Percentiles rank a stretch among this genome's conserved stretches.
phyloP scores from a whole-genome alignment of 306 rosid genomes.

The Lathyrus aphaca region DNA sequence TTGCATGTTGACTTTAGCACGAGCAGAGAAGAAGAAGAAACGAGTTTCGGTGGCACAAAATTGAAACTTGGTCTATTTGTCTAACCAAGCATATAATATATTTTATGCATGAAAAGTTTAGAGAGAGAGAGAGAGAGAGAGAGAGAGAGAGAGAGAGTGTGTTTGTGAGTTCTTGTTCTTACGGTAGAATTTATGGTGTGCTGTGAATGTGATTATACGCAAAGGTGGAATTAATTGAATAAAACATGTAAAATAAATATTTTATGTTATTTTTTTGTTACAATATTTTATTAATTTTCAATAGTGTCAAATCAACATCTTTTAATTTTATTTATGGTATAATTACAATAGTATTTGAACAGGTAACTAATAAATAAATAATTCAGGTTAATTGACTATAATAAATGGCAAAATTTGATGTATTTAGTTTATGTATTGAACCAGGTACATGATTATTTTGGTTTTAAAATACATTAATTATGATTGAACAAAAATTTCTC shows the following conservation, averaged over 20 bases:
- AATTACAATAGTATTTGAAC: too few relatives aligned
- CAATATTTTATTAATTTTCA: too few relatives aligned
- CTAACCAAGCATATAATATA: slow-evolving; percentile 22
- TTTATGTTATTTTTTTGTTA: too few relatives aligned
- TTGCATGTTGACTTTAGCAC: slow-evolving; percentile 62
- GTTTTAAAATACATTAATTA: too few relatives aligned
- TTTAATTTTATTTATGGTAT: not conserved
- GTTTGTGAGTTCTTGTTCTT: not conserved
- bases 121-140: slow-evolving; percentile 32
- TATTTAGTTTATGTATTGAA: too few relatives aligned
- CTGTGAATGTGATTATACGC: slow-evolving; percentile 16
- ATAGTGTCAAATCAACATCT: too few relatives aligned
- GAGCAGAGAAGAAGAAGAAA: not conserved
- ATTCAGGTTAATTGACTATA: too few relatives aligned
- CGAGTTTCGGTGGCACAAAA: slow-evolving; percentile 10
- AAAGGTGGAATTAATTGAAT: slow-evolving; percentile 22
- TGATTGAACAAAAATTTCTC: not conserved
- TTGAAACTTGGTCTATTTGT: slow-evolving; percentile 34
- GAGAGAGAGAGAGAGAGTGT: not conserved
- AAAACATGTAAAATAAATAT: too few relatives aligned
- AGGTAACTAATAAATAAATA: too few relatives aligned
- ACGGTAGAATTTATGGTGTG: slow-evolving; percentile 7
- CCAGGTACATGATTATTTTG: too few relatives aligned
- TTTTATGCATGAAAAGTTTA: slow-evolving; percentile 29
- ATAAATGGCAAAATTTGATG: too few relatives aligned